phyloP scores from a whole-genome alignment of 495 filamentous ascomycete species.

The Paragyromitra xinjiangensis region DNA sequence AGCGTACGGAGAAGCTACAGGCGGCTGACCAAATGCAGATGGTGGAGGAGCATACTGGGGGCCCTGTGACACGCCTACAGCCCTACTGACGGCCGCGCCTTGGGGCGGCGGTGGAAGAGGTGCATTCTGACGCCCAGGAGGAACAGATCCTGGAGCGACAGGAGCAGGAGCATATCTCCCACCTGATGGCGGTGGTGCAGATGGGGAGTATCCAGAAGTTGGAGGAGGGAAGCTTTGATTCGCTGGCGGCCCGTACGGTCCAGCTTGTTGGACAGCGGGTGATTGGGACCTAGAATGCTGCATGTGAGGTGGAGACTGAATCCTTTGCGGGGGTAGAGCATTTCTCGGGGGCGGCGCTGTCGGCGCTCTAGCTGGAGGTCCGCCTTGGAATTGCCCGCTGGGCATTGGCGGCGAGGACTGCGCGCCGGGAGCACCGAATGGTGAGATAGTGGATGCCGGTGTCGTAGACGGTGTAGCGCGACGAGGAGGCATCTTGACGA shows the following conservation, averaged over 20 bases:
- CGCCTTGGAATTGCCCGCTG: constrained; percentile 57
- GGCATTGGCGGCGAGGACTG: constrained; percentile 58
- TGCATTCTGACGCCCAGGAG: constrained; percentile 70
- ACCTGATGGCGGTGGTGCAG: constrained; percentile 67
- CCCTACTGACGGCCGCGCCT: constrained; percentile 32
- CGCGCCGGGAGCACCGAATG: constrained; percentile 64
- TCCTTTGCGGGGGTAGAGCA: constrained; percentile 64
- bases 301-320: constrained; percentile 64
- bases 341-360: constrained; percentile 67
- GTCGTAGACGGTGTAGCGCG: constrained; percentile 64
- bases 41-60: constrained; percentile 90
- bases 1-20: constrained; percentile 63
- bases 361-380: constrained; percentile 60
- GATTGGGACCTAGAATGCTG: constrained; percentile 46
- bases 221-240: constrained; percentile 63
- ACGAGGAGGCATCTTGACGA: constrained; percentile 71
- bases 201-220: constrained; percentile 67
- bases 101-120: constrained; percentile 51
- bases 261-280: constrained; percentile 51
- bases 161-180: constrained; percentile 59
- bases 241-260: constrained; percentile 48
- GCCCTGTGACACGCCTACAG: constrained; percentile 70
- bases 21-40: constrained; percentile 59
- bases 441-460: constrained; percentile 68
- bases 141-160: constrained; percentile 66